phyloP scores from a whole-genome alignment of 352 stramenopile genomes.

The Globisporangium nunn region DNA sequence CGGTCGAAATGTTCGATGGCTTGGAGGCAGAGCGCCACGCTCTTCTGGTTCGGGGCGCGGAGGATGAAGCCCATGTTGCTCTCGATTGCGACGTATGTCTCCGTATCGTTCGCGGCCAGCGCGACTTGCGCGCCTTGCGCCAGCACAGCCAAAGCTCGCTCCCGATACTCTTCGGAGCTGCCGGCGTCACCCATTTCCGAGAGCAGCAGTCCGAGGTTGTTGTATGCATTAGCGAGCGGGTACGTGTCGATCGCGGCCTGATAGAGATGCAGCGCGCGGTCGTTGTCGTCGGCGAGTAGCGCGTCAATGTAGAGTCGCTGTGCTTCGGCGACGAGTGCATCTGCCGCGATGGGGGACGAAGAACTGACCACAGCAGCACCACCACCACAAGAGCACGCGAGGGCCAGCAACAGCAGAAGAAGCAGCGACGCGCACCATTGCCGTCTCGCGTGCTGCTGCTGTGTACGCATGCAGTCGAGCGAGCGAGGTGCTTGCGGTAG shows the following conservation, averaged over 20 bases:
- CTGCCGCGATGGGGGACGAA: neutral
- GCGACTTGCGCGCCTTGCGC: constrained; percentile 31
- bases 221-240: constrained; percentile 52
- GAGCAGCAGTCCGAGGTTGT: constrained; percentile 72
- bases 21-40: constrained; percentile 28
- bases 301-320: constrained; percentile 23
- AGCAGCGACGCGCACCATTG: neutral
- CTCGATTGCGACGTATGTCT: constrained; percentile 38
- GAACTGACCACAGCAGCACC: too few species aligned
- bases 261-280: constrained; percentile 26
- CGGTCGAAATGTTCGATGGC: constrained; percentile 59
- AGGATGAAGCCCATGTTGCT: constrained; percentile 72
- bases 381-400: too few species aligned
- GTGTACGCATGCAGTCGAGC: too few species aligned
- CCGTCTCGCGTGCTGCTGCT: neutral
- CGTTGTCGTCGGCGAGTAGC: constrained; percentile 11
- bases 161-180: constrained; percentile 1
- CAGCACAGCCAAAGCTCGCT: constrained; percentile 33
- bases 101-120: constrained; percentile 21
- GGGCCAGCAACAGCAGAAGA: neutral
- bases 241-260: constrained; percentile 41
- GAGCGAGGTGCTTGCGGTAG: too few species aligned
- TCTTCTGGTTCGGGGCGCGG: constrained; percentile 22
- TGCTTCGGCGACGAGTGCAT: constrained; percentile 3
- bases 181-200: constrained; percentile 10